Evolutionary conservation across 73 alveolate species (phyloP).

Genomic region (Durusdinium trenchii): DNA sequence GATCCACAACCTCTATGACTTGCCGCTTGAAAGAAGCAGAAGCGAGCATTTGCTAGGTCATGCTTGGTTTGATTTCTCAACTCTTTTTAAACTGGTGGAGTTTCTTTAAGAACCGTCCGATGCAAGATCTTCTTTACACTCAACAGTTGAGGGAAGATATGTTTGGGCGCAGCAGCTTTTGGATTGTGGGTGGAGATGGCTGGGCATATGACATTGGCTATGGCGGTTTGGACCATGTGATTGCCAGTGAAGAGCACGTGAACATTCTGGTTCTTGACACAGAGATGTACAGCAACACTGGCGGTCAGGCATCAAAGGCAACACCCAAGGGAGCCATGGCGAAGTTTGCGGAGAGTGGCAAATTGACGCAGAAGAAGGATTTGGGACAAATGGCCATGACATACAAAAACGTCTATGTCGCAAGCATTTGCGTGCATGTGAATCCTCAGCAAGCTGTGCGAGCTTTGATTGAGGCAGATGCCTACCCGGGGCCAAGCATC

Average conservation of each 20-base stretch:
- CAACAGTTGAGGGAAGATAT: constrained; percentile 51
- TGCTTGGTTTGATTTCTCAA: too few relatives aligned
- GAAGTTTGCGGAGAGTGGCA: constrained; percentile 94
- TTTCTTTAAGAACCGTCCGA: too few relatives aligned
- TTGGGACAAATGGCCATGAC: constrained; percentile 96
- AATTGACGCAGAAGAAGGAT: constrained; percentile 87
- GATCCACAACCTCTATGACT: constrained; percentile 33
- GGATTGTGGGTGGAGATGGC: constrained; percentile 96
- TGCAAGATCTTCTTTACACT: too few relatives aligned
- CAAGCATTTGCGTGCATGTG: constrained; percentile 76
- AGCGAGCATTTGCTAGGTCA: neutral
- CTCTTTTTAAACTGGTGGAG: too few relatives aligned
- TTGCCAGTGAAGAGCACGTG: constrained; percentile 94
- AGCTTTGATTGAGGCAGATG: constrained; percentile 78
- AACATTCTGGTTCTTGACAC: constrained; percentile 93
- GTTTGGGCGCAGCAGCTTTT: constrained; percentile 76
- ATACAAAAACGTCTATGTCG: constrained; percentile 90
- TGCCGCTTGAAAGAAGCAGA: neutral
- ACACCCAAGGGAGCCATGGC: constrained; percentile 95
- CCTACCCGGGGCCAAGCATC: constrained; percentile 92
- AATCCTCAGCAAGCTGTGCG: constrained; percentile 81
- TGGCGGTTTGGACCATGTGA: constrained; percentile 95
- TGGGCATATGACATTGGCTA: constrained; percentile 96
- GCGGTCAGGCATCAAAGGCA: constrained; percentile 69
- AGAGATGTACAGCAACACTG: constrained; percentile 90